A percentile compares a stretch with the other conserved stretches of the same genome.
These are phyloP conservation scores for Maudiozyma turicensis DNA, from an alignment of 805 yeast species.

Conservation along the genomic window DNA sequence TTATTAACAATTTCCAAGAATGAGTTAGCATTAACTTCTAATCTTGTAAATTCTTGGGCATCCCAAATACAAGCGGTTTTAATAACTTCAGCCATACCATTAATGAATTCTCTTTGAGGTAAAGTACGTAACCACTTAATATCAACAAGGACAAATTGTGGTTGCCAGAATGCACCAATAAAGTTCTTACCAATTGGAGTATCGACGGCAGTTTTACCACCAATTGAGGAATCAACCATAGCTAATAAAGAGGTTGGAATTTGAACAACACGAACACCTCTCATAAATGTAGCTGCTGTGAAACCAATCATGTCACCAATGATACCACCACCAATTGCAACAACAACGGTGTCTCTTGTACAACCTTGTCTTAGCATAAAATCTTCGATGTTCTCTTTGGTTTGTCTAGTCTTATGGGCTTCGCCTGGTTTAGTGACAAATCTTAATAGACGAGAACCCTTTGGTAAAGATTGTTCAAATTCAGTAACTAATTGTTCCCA, in stretches of 20 bases:
- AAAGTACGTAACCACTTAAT: conserved; percentile 76
- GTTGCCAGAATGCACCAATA: conserved; percentile 97
- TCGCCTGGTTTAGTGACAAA: conserved; percentile 89
- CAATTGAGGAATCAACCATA: conserved; percentile 97
- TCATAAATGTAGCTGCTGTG: conserved; percentile 98
- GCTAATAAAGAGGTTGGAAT: conserved; percentile 89
- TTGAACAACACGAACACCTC: conserved; percentile 91
- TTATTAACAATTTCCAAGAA: conserved; percentile 60
- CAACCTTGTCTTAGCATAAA: conserved; percentile 74
- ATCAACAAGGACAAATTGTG: conserved; percentile 78
- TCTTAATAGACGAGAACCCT: conserved; percentile 53
- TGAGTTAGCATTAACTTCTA: conserved; percentile 62
- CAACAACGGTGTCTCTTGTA: conserved; percentile 87
- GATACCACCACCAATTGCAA: conserved; percentile 97
- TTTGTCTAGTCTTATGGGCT: conserved; percentile 73
- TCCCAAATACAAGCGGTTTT: conserved; percentile 98
- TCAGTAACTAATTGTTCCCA: conserved; percentile 37
- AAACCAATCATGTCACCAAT: conserved; percentile 98
- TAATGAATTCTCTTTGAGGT: conserved; percentile 89
- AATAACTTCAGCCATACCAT: conserved; percentile 97
- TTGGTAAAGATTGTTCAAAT: conserved; percentile 38
- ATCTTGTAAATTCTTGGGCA: conserved; percentile 73
- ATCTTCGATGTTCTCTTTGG: conserved; percentile 91
- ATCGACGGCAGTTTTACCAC: conserved; percentile 97
- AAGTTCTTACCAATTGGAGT: conserved; percentile 94